Conservation (phyloP, 768 basidiomycete species). For the Leucocoprinus birnbaumii region DNA sequence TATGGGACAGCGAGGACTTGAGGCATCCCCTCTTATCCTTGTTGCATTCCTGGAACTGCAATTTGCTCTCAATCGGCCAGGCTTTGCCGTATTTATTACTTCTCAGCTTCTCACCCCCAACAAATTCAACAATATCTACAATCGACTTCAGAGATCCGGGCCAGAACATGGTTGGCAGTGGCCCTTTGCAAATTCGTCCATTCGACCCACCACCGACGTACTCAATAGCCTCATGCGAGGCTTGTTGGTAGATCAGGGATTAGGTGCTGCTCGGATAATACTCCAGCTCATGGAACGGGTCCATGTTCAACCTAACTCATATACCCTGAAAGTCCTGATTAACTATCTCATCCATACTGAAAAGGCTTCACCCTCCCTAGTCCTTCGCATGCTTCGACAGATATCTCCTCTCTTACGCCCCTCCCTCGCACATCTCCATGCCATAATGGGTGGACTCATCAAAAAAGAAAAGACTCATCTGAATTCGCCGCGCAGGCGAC, state of each 20-base stretch:
- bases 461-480: constrained; percentile 43
- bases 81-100: constrained; percentile 38
- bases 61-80: constrained; percentile 41
- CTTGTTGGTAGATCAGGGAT: constrained; percentile 44
- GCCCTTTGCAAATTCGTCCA: constrained; percentile 17
- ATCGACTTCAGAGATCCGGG: constrained; percentile 15
- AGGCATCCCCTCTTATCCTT: constrained; percentile 42
- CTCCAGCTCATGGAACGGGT: constrained; percentile 54
- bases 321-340: constrained; percentile 56
- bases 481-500: background rate
- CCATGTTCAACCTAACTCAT: constrained; percentile 46
- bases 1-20: constrained; percentile 41
- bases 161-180: constrained; percentile 14
- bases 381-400: constrained; percentile 46
- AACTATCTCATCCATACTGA: constrained; percentile 44
- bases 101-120: background rate
- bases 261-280: constrained; percentile 42
- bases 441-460: constrained; percentile 49
- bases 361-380: constrained; percentile 37
- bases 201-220: constrained; percentile 40
- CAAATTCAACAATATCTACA: constrained; percentile 17
- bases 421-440: constrained; percentile 56
- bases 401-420: constrained; percentile 38
- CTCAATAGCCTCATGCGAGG: constrained; percentile 64
- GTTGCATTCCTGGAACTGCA: constrained; percentile 59